Evolutionary conservation across 2,329 filamentous ascomycete species (phyloP), one percentile per base, ranked within the genome.

Genomic region (Aspergillus vadensis): DNA sequence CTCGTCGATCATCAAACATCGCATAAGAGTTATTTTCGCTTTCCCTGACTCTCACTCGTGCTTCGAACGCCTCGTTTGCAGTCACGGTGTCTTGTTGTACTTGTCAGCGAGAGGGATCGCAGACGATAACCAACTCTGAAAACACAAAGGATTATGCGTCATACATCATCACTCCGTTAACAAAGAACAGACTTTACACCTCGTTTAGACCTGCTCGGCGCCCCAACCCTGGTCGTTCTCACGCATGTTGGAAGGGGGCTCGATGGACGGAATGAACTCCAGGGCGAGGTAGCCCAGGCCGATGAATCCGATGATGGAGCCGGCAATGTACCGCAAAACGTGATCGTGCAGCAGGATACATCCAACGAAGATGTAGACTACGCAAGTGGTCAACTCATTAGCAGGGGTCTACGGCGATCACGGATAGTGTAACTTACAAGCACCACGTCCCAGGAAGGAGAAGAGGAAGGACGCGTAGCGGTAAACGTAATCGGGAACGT

Each of bases 391-490:
- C 23, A 63, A 48, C 23, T 51, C 12, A 19, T 23, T 8, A 7
- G 21, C 25, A 17, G 12, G 21, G 9, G 14, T 17, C 14, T 8
- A 2, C 38, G 9, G 14, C 17, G 44, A 12, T 25, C 21, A 4
- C 8, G 17, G 43, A 38, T 30, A 30, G 25, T 50, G 21, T n/a
- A 30, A 88, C 92, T 80, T 87, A 97, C 93, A 98, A 76, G 92
- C 84, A 79, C 95, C 95, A 74, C 95, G 92, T 63, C 95, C 95
- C 69, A 98, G 81, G 84, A 99, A 98, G 60, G 91, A 96, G 83
- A 98, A 98, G 79, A 98, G 88, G 83, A 99, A 99, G 10, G 92
- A 96, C 57, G 92, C 94, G 82, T 98, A 97, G 80, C 92, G 89
- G 60, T 92, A 90, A 57, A 97, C 85, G 76, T 97, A 93, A 61